phyloP scores from a whole-genome alignment of 805 yeast species.

The Jamesozyma hellenica region DNA sequence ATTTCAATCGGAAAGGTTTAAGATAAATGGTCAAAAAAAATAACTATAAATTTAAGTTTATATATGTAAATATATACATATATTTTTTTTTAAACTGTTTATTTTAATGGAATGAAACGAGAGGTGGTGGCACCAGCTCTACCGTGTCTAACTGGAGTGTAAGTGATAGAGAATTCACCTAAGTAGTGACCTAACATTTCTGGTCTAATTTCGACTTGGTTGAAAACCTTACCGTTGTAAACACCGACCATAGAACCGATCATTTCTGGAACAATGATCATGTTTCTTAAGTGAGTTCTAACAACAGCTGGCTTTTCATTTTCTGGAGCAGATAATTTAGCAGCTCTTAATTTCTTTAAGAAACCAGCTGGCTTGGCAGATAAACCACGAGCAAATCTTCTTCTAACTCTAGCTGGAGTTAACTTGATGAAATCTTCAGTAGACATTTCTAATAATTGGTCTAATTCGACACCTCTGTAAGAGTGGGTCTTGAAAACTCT shows the following conservation, averaged over 20 bases:
- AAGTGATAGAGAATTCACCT: conserved; percentile 99
- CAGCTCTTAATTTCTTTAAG: conserved; percentile 95
- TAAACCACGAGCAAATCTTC: conserved; percentile 98
- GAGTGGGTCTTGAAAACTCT: conserved; percentile 93
- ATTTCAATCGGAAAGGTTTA: no score
- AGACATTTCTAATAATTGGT: conserved; percentile 84
- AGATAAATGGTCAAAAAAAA: no score
- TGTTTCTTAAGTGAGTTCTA: conserved; percentile 99
- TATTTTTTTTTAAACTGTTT: conserved; percentile 16
- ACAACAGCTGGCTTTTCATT: conserved; percentile 96
- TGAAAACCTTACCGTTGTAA: conserved; percentile 99
- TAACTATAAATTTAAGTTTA: no score
- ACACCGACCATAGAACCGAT: conserved; percentile 97
- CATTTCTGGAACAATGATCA: conserved; percentile 99
- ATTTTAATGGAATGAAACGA: conserved; percentile 67
- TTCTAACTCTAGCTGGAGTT: conserved; percentile 97
- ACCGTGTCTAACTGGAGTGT: conserved; percentile 99
- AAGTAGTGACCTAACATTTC: conserved; percentile 99
- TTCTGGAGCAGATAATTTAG: conserved; percentile 79
- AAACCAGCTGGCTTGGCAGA: conserved; percentile 91
- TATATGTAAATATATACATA: no score
- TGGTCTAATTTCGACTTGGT: conserved; percentile 96
- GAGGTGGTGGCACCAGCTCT: conserved; percentile 80
- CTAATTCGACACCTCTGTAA: conserved; percentile 97
- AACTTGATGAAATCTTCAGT: conserved; percentile 95